These are phyloP conservation scores for Dalechampia spathulata DNA, from an alignment of 441 rosid species.

Conservation along the genomic window DNA sequence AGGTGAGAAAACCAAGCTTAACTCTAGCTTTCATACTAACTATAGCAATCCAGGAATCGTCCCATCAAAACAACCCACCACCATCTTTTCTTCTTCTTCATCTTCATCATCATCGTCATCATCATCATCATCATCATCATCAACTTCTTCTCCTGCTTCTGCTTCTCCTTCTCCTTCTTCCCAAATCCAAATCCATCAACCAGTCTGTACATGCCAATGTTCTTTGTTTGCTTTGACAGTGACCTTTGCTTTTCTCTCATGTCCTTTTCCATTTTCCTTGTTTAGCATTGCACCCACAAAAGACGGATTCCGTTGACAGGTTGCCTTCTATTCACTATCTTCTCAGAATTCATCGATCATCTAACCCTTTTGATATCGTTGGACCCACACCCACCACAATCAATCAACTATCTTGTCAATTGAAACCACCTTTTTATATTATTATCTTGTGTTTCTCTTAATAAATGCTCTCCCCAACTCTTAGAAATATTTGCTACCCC, in stretches of 20 bases:
- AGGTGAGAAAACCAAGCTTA: conserved; percentile 42
- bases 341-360: conserved; percentile 20
- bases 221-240: neutral
- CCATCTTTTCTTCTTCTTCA: neutral
- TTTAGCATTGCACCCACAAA: conserved; percentile 81
- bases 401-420: conserved; percentile 19
- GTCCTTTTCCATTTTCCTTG: conserved; percentile 61
- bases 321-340: conserved; percentile 47
- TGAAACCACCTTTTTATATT: neutral
- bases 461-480: neutral
- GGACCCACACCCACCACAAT: neutral
- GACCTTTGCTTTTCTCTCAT: conserved; percentile 35
- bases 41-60: conserved; percentile 51
- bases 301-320: conserved; percentile 41
- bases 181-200: neutral
- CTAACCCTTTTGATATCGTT: conserved; percentile 4
- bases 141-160: too few species aligned
- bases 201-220: neutral
- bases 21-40: conserved; percentile 34
- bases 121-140: too few species aligned
- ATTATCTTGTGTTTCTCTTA: neutral
- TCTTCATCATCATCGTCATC: too few species aligned
- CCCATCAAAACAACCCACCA: conserved; percentile 35
- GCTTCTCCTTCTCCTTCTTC: neutral
- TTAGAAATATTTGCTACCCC: neutral